phyloP scores from a whole-genome alignment of 306 rosid species.

The Phaseolus lunatus region DNA sequence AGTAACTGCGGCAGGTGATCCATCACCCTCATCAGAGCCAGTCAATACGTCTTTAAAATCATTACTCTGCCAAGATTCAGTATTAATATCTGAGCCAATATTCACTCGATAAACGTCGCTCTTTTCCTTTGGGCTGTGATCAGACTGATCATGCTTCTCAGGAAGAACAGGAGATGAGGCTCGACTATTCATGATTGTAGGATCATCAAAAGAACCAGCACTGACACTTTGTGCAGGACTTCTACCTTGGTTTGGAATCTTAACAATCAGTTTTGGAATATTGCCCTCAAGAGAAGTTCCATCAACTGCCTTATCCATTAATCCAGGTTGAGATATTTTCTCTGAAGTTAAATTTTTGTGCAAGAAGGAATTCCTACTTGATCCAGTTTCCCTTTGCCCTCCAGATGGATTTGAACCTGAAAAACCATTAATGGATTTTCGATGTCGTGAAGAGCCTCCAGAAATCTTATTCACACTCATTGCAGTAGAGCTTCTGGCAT shows the following conservation, averaged over 20 bases:
- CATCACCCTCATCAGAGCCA: constrained; percentile 69
- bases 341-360: constrained; percentile 48
- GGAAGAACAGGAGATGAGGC: constrained; percentile 63
- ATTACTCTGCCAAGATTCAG: constrained; percentile 60
- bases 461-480: constrained; percentile 68
- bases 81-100: constrained; percentile 55
- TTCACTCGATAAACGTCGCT: constrained; percentile 52
- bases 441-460: constrained; percentile 68
- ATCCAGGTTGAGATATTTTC: constrained; percentile 49
- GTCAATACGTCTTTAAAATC: constrained; percentile 62
- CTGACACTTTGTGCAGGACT: constrained; percentile 67
- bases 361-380: constrained; percentile 57
- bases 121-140: constrained; percentile 57
- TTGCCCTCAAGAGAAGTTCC: constrained; percentile 58
- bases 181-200: constrained; percentile 55
- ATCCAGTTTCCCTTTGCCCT: constrained; percentile 59
- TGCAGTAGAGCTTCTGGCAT: constrained; percentile 79
- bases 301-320: constrained; percentile 62
- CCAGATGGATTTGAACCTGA: constrained; percentile 56
- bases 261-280: constrained; percentile 68
- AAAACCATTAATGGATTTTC: constrained; percentile 68
- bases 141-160: constrained; percentile 69
- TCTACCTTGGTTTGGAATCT: constrained; percentile 67
- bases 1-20: constrained; percentile 51
- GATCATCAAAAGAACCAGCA: constrained; percentile 66